Evolutionary conservation across 352 stramenopile genomes (phyloP), one percentile per base, ranked within the genome.

Genomic region (Globisporangium spiculum): DNA sequence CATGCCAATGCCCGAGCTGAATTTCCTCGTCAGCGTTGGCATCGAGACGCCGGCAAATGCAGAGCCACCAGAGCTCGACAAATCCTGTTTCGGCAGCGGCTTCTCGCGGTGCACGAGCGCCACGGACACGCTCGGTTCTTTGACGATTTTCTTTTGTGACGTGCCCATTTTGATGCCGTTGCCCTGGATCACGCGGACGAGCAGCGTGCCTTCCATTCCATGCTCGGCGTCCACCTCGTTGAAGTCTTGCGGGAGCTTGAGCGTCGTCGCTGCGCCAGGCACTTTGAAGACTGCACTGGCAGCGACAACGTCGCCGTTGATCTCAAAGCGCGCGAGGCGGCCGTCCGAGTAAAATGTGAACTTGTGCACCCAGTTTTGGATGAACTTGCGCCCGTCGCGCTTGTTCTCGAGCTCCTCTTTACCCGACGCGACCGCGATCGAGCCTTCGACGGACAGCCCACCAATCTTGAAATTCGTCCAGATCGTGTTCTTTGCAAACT

Each of bases 291-390:
- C 88, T 4, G 88, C 88, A 66, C 85, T 94, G 18, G 88, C 88
- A 16, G 88, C 88, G 1, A 96, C 88, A 8, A 96, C 88, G 44
- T 96, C 88, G 16, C 88, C 88, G 24, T 94, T 96, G 65, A 96
- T 94, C 72, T 96, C 88, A 69, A 96, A 94, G 6, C 88, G 86
- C 3, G 88, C 87, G 14, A 96, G 76, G n/a, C 85, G 77, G 3
- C 88, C 88, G 44, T 96, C 86, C 10, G 81, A 87, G 68, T 91
- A 91, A 50, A 96, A 96, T 36, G 88, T 94, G 58, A 96, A 96
- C 73, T 96, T 96, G 76, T 96, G 88, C 38, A 96, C 87, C 88
- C 88, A 96, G 60, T 96, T 96, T 67, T 96, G 88, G 50, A 94
- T 85, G 53, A 96, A 96, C 59, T 90, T 91, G 41, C 88, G 83